Base-by-base conservation (phyloP, 352 stramenopile genomes). In the Phytophthora citricola region DNA sequence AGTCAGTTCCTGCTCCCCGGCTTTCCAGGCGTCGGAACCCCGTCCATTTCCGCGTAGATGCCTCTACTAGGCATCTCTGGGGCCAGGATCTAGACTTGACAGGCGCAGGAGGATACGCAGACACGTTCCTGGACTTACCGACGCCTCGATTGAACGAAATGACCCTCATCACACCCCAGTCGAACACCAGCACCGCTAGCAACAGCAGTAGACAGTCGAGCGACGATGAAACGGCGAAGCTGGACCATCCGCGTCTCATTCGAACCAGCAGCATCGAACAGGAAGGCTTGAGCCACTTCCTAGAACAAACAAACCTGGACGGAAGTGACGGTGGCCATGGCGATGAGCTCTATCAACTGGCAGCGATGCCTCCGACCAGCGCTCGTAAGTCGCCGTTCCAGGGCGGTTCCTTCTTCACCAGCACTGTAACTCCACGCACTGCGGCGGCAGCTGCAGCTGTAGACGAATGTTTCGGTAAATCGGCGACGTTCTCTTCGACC, bases 71-170 rank as follows among this genome's bases (percentile, higher is more conserved):
- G 4, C 76, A 76, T 64, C 71, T 89, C 59, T 94, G 84, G 82
- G 82, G 83, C 5, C 78, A 75, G 0, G 86, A 91, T 26, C 52
- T 92, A 9, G 82, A 92, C 38, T 84, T 94, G 29, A 50, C 44
- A 5, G 69, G 50, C n/a, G 46, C 63, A 8, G 61, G 63, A 11
- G 63, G 38, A 5, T 75, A 88, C 52, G 81, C 82, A 17, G 79
- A 92, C 47, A 92, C 83, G 6, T 94, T 94, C 46, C 57, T 94
- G 8, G 86, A 94, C 62, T 57, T 92, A 3, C 82, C 82, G 8
- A 92, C 82, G 2, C 83, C 86, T n/a, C 87, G 89, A 27, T 76
- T 69, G 1, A 64, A 77, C 9, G 79, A 80, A 15, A 85, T 90
- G 55, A 68, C 74, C 0, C 65, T 62, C 22, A 51, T 76, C 22